Conservation (phyloP, 352 stramenopile species). For the Pythium coloratum region DNA sequence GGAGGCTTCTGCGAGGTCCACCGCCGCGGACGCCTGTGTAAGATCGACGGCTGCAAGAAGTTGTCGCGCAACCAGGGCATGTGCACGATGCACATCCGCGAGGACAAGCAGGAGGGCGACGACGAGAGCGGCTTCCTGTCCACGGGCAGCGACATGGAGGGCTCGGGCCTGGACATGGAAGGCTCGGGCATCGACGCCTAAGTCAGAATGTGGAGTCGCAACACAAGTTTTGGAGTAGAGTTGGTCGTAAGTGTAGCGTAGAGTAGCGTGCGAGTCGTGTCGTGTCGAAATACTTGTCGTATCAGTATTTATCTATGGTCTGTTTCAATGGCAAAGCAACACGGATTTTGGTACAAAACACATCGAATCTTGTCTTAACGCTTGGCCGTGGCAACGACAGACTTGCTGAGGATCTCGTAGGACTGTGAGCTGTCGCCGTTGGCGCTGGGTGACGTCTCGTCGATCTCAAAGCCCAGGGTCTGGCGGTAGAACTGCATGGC, state of each 20-base stretch:
- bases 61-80: conserved; percentile 85
- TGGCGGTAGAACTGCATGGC: conserved; percentile 91
- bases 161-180: conserved; percentile 4
- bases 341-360: conserved; percentile 2
- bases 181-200: conserved; percentile 9
- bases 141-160: conserved; percentile 2
- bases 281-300: conserved; percentile 8
- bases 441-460: conserved; percentile 88
- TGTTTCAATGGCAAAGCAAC: conserved; percentile 24
- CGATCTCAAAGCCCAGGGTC: conserved; percentile 85
- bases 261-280: conserved; percentile 6
- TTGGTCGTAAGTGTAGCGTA: conserved; percentile 7
- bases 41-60: conserved; percentile 87
- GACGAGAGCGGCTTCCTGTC: conserved; percentile 9
- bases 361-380: not conserved
- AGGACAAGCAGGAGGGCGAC: conserved; percentile 67
- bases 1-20: conserved; percentile 87
- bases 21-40: conserved; percentile 75
- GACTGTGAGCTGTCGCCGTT: conserved; percentile 69
- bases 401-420: conserved; percentile 87
- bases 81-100: conserved; percentile 89
- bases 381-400: conserved; percentile 26
- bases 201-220: not conserved
- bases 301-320: conserved; percentile 20
- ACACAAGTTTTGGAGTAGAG: conserved; percentile 8